These are phyloP conservation scores for Otatea glauca DNA, from an alignment of 176 grass and related monocot genomes.

Conservation along the genomic window DNA sequence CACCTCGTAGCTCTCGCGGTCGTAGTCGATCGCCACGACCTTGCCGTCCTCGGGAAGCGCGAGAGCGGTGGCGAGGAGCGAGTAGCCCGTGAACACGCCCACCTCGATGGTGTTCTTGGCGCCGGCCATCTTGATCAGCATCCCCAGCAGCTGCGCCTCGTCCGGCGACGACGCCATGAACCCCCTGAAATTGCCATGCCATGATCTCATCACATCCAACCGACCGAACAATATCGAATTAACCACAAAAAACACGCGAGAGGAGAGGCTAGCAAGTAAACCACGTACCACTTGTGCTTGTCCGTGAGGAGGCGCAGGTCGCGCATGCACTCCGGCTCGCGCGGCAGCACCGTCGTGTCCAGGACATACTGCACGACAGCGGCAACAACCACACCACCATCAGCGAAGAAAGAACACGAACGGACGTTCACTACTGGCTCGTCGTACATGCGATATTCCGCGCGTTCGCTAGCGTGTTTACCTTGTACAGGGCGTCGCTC, in stretches of 20 bases:
- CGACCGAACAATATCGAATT: not conserved
- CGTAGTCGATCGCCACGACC: constrained; percentile 60
- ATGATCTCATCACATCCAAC: not conserved
- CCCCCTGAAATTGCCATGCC: not conserved
- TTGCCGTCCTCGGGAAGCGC: constrained; percentile 71
- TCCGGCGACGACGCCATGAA: constrained; percentile 57
- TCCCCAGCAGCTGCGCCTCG: constrained; percentile 60
- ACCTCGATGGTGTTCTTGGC: constrained; percentile 65
- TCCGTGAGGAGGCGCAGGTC: constrained; percentile 65
- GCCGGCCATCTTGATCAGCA: constrained; percentile 70
- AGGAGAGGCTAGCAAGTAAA: not conserved
- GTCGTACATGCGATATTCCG: not conserved
- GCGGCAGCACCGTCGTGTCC: constrained; percentile 68
- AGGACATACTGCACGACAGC: constrained; percentile 51
- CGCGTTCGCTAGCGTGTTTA: not conserved
- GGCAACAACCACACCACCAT: not conserved
- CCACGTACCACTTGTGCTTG: constrained; percentile 48
- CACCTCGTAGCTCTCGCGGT: constrained; percentile 52
- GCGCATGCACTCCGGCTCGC: constrained; percentile 62
- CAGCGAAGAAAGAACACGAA: not conserved
- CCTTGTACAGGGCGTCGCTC: constrained; percentile 67
- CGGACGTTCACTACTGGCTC: not conserved
- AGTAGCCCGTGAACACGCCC: constrained; percentile 87
- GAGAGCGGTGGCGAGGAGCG: constrained; percentile 71
- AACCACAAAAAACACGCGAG: not conserved